phyloP scores from a whole-genome alignment of 2,329 filamentous ascomycete genomes.

The Ophiosphaerella narmari region DNA sequence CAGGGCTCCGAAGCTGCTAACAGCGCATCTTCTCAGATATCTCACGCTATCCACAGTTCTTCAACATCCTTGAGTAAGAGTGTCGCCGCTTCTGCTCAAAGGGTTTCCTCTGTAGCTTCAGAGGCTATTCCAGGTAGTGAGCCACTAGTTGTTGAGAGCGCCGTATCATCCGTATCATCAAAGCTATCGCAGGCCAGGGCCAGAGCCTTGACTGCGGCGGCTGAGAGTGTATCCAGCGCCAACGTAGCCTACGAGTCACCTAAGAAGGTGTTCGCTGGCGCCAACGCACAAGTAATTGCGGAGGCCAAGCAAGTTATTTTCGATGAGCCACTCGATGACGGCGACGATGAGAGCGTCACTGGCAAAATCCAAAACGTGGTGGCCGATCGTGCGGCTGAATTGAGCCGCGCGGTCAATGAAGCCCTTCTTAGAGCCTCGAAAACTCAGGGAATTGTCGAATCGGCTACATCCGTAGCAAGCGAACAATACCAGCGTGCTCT shows the following conservation, averaged over 20 bases:
- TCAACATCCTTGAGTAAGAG: slow-evolving; percentile 38
- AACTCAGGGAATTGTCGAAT: slow-evolving; percentile 55
- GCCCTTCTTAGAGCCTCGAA: slow-evolving; percentile 55
- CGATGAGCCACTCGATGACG: slow-evolving; percentile 56
- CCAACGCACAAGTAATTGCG: slow-evolving; percentile 57
- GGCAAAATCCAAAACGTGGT: slow-evolving; percentile 58
- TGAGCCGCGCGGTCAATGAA: slow-evolving; percentile 62
- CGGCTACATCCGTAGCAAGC: slow-evolving; percentile 58
- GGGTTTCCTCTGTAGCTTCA: slow-evolving; percentile 35
- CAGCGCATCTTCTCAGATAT: slow-evolving; percentile 2
- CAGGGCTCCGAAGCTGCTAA: slow-evolving; percentile 25
- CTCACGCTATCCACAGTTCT: slow-evolving; percentile 39
- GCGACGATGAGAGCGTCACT: slow-evolving; percentile 54
- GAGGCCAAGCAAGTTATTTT: slow-evolving; percentile 53
- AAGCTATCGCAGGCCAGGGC: slow-evolving; percentile 32
- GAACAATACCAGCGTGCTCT: slow-evolving; percentile 63
- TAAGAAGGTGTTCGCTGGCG: slow-evolving; percentile 60
- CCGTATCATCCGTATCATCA: slow-evolving; percentile 40
- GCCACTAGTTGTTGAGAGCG: slow-evolving; percentile 29
- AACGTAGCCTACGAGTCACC: slow-evolving; percentile 38
- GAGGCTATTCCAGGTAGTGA: slow-evolving; percentile 30
- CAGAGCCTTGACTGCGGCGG: slow-evolving; percentile 23
- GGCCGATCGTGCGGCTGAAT: slow-evolving; percentile 56
- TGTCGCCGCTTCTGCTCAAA: slow-evolving; percentile 43
- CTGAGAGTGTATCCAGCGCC: slow-evolving; percentile 24